Evolutionary conservation across 2,329 filamentous ascomycete species (phyloP).

Genomic region (Neofusicoccum umdonicola): DNA sequence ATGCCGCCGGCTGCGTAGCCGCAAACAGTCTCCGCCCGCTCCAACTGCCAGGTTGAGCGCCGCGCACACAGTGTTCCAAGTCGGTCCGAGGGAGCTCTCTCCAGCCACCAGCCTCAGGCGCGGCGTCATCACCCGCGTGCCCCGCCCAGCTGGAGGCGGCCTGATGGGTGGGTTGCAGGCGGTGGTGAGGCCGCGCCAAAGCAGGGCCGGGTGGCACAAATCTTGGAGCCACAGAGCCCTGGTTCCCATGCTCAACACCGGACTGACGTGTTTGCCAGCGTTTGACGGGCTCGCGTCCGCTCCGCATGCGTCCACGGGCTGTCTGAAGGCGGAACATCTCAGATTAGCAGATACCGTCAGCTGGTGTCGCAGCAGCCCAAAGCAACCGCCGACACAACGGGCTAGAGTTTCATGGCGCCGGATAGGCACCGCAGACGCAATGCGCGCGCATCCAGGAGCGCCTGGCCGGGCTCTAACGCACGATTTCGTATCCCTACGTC

Average conservation of each 20-base stretch:
- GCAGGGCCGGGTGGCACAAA: neutral
- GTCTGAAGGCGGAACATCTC: conserved; percentile 4
- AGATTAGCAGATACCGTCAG: conserved; percentile 1
- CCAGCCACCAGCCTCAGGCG: neutral
- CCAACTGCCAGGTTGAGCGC: neutral
- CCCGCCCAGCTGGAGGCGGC: neutral
- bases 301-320: neutral
- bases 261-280: neutral
- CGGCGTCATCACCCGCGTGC: neutral
- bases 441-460: conserved; percentile 9
- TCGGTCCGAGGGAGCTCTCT: conserved; percentile 8
- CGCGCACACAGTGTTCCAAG: neutral
- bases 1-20: neutral
- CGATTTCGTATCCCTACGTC: conserved; percentile 9
- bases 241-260: neutral
- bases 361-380: conserved; percentile 1
- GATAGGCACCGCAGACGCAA: conserved; percentile 12
- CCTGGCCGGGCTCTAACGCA: neutral
- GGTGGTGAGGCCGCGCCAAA: neutral
- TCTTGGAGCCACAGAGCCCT: neutral
- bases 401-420: neutral
- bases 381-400: neutral
- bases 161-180: neutral
- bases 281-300: neutral
- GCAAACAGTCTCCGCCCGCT: neutral